phyloP scores from a whole-genome alignment of 2,329 filamentous ascomycete species.

The Mycosphaerella arachidis region DNA sequence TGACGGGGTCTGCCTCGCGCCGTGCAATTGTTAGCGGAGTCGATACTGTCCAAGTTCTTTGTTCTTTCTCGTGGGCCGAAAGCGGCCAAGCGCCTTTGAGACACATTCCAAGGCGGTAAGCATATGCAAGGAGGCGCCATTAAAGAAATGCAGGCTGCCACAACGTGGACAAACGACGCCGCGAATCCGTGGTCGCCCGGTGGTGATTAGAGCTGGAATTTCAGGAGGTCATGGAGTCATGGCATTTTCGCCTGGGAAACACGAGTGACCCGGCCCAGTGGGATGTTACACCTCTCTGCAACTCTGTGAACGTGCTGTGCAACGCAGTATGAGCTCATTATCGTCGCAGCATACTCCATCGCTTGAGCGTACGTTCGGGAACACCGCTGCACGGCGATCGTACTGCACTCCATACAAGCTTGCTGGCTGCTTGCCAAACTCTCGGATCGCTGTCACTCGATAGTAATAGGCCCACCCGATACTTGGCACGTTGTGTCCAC shows the following conservation, averaged over 20 bases:
- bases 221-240: conserved; percentile 19
- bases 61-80: conserved; percentile 35
- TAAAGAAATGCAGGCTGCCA: conserved; percentile 28
- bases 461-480: neutral
- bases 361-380: conserved; percentile 9
- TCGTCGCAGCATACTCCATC: conserved; percentile 18
- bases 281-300: conserved; percentile 27
- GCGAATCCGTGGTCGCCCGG: conserved; percentile 13
- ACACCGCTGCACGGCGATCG: conserved; percentile 13
- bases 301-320: conserved; percentile 27
- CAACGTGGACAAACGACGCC: conserved; percentile 26
- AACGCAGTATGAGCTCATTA: conserved; percentile 19
- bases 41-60: conserved; percentile 30
- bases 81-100: conserved; percentile 30
- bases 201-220: conserved; percentile 7
- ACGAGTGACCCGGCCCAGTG: conserved; percentile 11
- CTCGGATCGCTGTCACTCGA: conserved; percentile 7
- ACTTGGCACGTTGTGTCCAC: neutral
- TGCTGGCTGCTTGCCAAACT: conserved; percentile 14
- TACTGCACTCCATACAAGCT: conserved; percentile 12
- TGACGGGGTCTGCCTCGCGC: conserved; percentile 25
- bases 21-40: conserved; percentile 31
- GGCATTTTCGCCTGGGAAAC: conserved; percentile 25
- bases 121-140: conserved; percentile 19
- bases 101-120: conserved; percentile 30